Conservation (phyloP, 805 yeast species). For the Candida qinlingensis region DNA sequence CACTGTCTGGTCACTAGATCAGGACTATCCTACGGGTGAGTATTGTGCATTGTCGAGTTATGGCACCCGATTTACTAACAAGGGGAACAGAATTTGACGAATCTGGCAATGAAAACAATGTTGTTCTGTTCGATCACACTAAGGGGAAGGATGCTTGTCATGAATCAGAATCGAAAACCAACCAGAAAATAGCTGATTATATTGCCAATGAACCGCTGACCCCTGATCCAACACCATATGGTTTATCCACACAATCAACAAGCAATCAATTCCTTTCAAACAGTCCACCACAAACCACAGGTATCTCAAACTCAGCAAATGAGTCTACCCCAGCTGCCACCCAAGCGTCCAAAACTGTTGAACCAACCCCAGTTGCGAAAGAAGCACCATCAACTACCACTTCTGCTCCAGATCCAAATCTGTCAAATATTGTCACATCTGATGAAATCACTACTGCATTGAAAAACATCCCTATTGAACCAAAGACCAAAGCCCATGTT, state of each 20-base stretch:
- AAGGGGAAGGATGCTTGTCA: background rate
- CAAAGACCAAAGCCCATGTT: conserved; percentile 1
- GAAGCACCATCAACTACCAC: background rate
- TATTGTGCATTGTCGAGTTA: background rate
- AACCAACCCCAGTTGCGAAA: background rate
- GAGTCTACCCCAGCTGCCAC: background rate
- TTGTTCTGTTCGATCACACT: conserved; percentile 19
- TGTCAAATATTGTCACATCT: background rate
- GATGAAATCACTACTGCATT: background rate
- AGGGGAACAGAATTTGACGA: conserved; percentile 28
- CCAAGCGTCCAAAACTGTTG: background rate
- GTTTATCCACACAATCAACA: background rate
- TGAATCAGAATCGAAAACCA: background rate
- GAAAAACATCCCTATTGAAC: background rate
- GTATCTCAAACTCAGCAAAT: background rate
- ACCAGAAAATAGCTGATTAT: conserved; percentile 3
- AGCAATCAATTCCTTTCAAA: background rate
- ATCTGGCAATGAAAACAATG: conserved; percentile 34
- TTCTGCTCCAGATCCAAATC: background rate
- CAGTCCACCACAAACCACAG: background rate
- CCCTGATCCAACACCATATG: conserved; percentile 26
- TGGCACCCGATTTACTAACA: conserved; percentile 3
- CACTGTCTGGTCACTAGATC: conserved; percentile 17
- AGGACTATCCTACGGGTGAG: conserved; percentile 20
- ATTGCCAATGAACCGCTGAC: conserved; percentile 21